Evolutionary conservation across 805 yeast genomes (phyloP).

Genomic region (Wickerhamiella slavikovae): DNA sequence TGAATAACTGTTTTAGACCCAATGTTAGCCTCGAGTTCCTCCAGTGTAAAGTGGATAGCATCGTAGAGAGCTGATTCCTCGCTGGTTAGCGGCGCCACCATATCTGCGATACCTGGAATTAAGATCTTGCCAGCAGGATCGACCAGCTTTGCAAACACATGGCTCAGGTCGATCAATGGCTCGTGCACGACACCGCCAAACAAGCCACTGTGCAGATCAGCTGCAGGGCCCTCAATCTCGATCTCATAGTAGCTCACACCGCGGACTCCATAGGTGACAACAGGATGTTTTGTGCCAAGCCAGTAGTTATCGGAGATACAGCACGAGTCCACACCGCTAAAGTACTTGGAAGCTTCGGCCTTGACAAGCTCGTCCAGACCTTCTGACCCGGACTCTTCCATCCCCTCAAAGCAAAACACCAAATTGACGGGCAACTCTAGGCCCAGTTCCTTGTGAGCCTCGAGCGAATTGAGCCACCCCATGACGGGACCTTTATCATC

Average conservation of each 20-base stretch:
- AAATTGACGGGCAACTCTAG: constrained; percentile 85
- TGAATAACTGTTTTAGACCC: constrained; percentile 74
- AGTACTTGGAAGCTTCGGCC: constrained; percentile 56
- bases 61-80: constrained; percentile 66
- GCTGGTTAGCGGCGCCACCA: constrained; percentile 85
- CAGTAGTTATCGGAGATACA: constrained; percentile 96
- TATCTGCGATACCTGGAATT: constrained; percentile 75
- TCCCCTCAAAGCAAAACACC: constrained; percentile 88
- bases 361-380: constrained; percentile 76
- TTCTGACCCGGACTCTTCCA: constrained; percentile 95
- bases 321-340: constrained; percentile 79
- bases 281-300: constrained; percentile 96
- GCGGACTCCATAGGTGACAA: constrained; percentile 89
- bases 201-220: constrained; percentile 92
- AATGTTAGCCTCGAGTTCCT: constrained; percentile 69
- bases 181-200: constrained; percentile 96
- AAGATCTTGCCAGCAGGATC: constrained; percentile 63
- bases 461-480: constrained; percentile 86
- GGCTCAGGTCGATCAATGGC: constrained; percentile 85
- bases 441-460: constrained; percentile 74
- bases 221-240: constrained; percentile 71
- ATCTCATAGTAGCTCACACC: constrained; percentile 90
- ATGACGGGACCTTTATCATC: constrained; percentile 97
- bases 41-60: constrained; percentile 62
- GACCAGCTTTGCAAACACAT: constrained; percentile 58